Evolutionary conservation across 2,329 filamentous ascomycete species (phyloP), one percentile per base, ranked within the genome.

Genomic region (Fusarium metavorans): DNA sequence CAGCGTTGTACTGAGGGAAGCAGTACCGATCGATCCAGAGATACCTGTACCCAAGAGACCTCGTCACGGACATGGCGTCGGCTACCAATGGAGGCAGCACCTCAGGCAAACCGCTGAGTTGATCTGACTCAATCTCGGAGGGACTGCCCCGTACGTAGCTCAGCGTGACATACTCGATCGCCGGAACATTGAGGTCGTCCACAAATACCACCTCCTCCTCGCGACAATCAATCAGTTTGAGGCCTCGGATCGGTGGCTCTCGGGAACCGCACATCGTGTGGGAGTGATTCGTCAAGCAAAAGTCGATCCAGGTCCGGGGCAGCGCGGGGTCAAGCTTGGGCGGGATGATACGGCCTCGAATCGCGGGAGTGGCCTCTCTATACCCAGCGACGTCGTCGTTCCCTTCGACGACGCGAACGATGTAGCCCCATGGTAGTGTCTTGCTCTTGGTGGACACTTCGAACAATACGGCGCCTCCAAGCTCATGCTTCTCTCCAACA

Each of bases 1-100:
- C 56, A 2, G 69, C 70, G n/a, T 77, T 76, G 23, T 76, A 77
- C 64, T 79, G 78, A 2, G 79, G 75, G 30, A 83, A 77, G 65
- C 83, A 84, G 63, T 81, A 83, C 13, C 77, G 79, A 60, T 84
- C 82, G 9, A 84, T 78, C 82, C 83, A 84, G 37, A 84, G 75
- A 71, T 84, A 84, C 25, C 77, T 81, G 16, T 79, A 82, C 7
- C 82, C 83, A 30, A 84, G 76, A 20, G 76, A 73, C 34, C 60
- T 70, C 16, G 82, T 80, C 6, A 83, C 70, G 3, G 76, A 63
- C 52, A 84, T 78, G 16, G 83, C 81, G 65, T 84, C 83, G 7
- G 74, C 66, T 39, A 84, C 76, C 11, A 84, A 65, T 20, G 76
- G 70, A 11, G 82, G 80, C 3, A 83, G 62, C 20, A 65, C 52